Conservation (phyloP, 257 asterid species). For the Ajuga chamaepitys region DNA sequence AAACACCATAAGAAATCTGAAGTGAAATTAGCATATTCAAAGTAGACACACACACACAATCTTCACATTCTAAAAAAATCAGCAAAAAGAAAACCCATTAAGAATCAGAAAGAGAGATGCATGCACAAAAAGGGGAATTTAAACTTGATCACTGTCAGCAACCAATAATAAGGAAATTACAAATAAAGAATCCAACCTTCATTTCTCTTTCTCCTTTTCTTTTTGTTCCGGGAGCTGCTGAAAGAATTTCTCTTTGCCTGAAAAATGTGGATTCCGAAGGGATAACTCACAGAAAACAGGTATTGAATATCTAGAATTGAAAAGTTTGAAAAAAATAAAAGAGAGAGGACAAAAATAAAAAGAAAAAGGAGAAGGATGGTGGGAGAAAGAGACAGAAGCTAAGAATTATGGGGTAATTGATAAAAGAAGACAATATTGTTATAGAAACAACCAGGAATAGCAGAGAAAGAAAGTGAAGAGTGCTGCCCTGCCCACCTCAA, state of each 20-base stretch:
- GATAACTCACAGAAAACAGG: not conserved
- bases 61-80: not conserved
- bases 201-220: slow-evolving; percentile 8
- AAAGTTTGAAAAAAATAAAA: not conserved
- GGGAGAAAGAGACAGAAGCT: slow-evolving; percentile 20
- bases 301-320: not conserved
- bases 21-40: slow-evolving; percentile 9
- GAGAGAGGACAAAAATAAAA: slow-evolving; percentile 11
- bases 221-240: not conserved
- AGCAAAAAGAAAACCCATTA: not conserved
- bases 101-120: not conserved
- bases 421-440: not conserved
- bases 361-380: not conserved
- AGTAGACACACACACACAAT: not conserved
- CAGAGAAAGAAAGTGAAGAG: not conserved
- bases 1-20: too few relatives aligned
- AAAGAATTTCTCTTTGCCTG: not conserved
- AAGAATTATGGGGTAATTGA: slow-evolving; percentile 14
- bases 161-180: not conserved
- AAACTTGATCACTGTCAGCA: not conserved
- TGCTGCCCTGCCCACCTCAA: not conserved
- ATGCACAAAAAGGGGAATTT: not conserved
- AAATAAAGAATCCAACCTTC: slow-evolving; percentile 26
- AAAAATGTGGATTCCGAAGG: slow-evolving; percentile 15
- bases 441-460: not conserved